Evolutionary conservation across 108 stramenopile species (phyloP).

Genomic region (Phaeodactylum tricornutum): DNA sequence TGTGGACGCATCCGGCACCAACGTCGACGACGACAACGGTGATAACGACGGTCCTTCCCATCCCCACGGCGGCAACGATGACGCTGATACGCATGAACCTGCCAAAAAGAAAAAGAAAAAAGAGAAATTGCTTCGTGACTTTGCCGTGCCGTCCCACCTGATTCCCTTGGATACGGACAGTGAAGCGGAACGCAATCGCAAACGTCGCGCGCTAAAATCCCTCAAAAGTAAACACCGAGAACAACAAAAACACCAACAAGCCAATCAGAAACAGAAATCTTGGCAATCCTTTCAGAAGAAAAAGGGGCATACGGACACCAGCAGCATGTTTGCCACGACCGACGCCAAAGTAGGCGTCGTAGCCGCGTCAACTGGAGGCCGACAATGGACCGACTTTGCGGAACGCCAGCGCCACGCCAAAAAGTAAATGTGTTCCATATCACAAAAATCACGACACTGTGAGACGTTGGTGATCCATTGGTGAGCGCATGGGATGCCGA

Average conservation of each 20-base stretch:
- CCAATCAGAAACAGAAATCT: slow-evolving; percentile 51
- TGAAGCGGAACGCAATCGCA: slow-evolving; percentile 52
- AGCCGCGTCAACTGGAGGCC: slow-evolving; percentile 41
- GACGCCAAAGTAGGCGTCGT: slow-evolving; percentile 70
- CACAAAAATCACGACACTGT: too few species aligned
- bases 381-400: slow-evolving; percentile 47
- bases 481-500: too few species aligned
- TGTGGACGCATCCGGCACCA: not conserved
- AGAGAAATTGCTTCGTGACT: slow-evolving; percentile 31
- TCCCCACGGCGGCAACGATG: not conserved
- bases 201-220: slow-evolving; percentile 56
- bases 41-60: not conserved
- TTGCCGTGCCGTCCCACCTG: slow-evolving; percentile 64
- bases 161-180: slow-evolving; percentile 60
- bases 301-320: slow-evolving; percentile 10
- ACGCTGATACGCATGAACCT: not conserved
- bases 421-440: too few species aligned
- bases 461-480: too few species aligned
- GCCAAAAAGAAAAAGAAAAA: slow-evolving; percentile 29
- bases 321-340: slow-evolving; percentile 72
- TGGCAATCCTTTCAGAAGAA: slow-evolving; percentile 73
- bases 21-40: not conserved
- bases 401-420: slow-evolving; percentile 56
- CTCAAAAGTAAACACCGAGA: slow-evolving; percentile 64
- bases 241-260: slow-evolving; percentile 58